Percentiles rank a stretch among this genome's conserved stretches.
Evolutionary conservation across 495 filamentous ascomycete species (phyloP).

Genomic region (Daldinia loculata): DNA sequence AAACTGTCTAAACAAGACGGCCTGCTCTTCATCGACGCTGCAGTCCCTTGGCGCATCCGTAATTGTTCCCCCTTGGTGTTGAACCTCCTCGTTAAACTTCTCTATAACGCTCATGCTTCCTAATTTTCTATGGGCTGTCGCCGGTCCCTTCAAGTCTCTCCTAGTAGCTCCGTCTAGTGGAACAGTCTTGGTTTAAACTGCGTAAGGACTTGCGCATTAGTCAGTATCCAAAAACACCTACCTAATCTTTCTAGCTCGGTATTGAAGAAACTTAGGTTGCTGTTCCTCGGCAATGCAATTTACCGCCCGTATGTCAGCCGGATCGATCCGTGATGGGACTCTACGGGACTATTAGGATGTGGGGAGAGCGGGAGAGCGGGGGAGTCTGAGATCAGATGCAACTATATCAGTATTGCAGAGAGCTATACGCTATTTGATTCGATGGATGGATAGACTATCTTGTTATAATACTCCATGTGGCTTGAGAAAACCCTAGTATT

Average conservation of each 20-base stretch:
- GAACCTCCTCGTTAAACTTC: slow-evolving; percentile 19
- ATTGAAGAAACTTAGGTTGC: slow-evolving; percentile 8
- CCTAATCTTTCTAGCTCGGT: background rate
- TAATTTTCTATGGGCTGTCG: slow-evolving; percentile 2
- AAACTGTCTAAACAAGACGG: slow-evolving; percentile 39
- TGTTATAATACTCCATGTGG: slow-evolving; percentile 7
- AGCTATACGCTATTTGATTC: slow-evolving; percentile 5
- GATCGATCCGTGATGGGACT: slow-evolving; percentile 21
- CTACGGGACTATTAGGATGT: slow-evolving; percentile 10
- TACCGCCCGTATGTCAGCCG: slow-evolving; percentile 4
- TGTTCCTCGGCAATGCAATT: slow-evolving; percentile 21
- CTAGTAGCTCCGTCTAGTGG: background rate
- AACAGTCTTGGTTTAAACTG: background rate
- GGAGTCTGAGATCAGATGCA: slow-evolving; percentile 6
- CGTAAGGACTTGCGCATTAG: background rate
- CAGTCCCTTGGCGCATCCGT: slow-evolving; percentile 8
- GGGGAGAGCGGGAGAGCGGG: slow-evolving; percentile 26
- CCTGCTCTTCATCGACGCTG: slow-evolving; percentile 38
- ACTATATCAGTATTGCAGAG: background rate
- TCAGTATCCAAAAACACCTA: background rate
- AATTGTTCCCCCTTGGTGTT: slow-evolving; percentile 25
- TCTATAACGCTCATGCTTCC: slow-evolving; percentile 13
- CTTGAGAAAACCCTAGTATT: background rate
- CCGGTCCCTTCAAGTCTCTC: background rate
- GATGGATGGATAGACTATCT: background rate